Percentiles rank a stretch among this genome's conserved stretches.
phyloP scores from a whole-genome alignment of 2,329 filamentous ascomycete species.

The Claviceps spartinae region DNA sequence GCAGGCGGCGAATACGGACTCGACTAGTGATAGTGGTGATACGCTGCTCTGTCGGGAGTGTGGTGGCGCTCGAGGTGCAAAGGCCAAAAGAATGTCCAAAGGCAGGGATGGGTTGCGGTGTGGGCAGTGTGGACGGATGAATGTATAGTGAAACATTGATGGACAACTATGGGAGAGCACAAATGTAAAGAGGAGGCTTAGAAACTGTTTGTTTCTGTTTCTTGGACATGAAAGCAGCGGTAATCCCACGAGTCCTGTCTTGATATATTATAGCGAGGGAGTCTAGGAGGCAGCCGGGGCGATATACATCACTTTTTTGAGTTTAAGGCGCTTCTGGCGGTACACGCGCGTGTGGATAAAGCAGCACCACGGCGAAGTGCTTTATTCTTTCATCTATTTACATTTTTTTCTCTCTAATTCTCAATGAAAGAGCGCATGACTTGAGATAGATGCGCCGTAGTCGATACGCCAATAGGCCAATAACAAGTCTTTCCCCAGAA shows the following conservation, averaged over 20 bases:
- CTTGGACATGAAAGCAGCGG: not conserved
- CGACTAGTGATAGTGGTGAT: conserved; percentile 9
- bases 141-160: not conserved
- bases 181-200: not conserved
- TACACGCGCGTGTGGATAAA: not conserved
- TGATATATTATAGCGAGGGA: not conserved
- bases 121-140: conserved; percentile 2
- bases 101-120: conserved; percentile 6
- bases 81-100: conserved; percentile 3
- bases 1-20: conserved; percentile 18
- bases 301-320: not conserved
- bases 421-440: not conserved
- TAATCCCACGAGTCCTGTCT: not conserved
- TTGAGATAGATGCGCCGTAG: not conserved
- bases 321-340: not conserved
- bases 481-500: no score
- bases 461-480: no score
- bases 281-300: not conserved
- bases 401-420: not conserved
- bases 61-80: conserved; percentile 2
- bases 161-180: not conserved
- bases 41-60: conserved; percentile 4
- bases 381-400: not conserved
- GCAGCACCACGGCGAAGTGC: not conserved
- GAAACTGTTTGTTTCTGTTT: not conserved